Evolutionary conservation across 2,329 filamentous ascomycete species (phyloP), one percentile per base, ranked within the genome.

Genomic region (Aspergillus sergii): DNA sequence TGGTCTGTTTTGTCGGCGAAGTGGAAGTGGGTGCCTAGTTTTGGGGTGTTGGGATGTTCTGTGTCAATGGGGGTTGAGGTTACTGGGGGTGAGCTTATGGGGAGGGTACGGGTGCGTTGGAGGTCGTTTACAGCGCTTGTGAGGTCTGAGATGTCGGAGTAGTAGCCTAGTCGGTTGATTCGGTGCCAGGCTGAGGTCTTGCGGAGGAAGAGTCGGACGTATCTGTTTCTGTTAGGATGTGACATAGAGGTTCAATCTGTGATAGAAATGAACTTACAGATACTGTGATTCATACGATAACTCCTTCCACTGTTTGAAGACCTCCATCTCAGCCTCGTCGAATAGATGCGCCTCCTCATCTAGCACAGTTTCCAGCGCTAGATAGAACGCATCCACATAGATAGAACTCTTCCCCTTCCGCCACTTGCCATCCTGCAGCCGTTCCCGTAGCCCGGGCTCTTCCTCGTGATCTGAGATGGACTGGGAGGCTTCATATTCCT

Each of bases 381-480:
- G 83, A 72, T 97, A 97, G 82, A 99, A 99, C 0, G 95, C 95
- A 79, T 99, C 95, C 21, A 97, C 93, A 72, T 99, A 99, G 60
- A 99, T 92, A 1, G 94, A 98, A 72, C 89, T 96, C 75, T 88
- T 89, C 0, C 93, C 92, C 71, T 85, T 88, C 5, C 88, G 79
- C 92, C 92, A 97, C 64, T 80, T 85, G 57, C 82, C 82, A 58
- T 87, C 80, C 62, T 83, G 83, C 16, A 90, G 73, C 9, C 86
- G 82, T 43, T 82, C 79, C 65, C 84, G 82, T 6, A 82, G 72
- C 64, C 77, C 72, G 39, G 72, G 71, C 10, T 82, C 73, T 10
- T 74, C 72, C 2, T 72, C 71, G 1, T 64, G 55, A 64, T 87
- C 85, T 23, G 86, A 88, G 32, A 85, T 21, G 4, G 26, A 84